Percentiles rank a stretch among this genome's conserved stretches.
phyloP scores from a whole-genome alignment of 1,284 basidiomycete genomes.

The Anthracocystis setariae region DNA sequence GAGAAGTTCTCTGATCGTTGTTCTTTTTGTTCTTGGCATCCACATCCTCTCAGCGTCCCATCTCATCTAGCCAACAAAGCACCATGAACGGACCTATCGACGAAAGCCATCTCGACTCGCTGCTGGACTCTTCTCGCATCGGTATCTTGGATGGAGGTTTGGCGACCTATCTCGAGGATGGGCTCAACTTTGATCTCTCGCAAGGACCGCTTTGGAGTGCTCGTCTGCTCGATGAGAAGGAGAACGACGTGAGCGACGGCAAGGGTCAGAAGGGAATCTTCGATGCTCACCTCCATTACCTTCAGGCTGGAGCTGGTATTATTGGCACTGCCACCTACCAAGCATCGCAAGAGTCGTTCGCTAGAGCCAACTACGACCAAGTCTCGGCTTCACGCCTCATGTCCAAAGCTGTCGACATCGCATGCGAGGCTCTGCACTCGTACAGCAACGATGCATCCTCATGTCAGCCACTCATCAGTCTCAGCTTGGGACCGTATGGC shows the following conservation, averaged over 20 bases:
- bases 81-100: constrained; percentile 24
- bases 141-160: constrained; percentile 58
- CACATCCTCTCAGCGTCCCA: not conserved
- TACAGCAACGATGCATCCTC: constrained; percentile 12
- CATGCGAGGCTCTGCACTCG: constrained; percentile 38
- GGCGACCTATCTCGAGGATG: constrained; percentile 61
- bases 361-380: constrained; percentile 34
- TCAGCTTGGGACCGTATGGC: constrained; percentile 60
- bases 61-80: no score
- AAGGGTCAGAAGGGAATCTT: constrained; percentile 46
- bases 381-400: constrained; percentile 46
- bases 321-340: constrained; percentile 61
- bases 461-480: constrained; percentile 36
- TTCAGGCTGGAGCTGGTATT: constrained; percentile 56
- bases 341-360: constrained; percentile 52
- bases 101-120: constrained; percentile 26
- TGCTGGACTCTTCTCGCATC: constrained; percentile 39
- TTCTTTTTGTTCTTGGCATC: not conserved
- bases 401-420: constrained; percentile 49
- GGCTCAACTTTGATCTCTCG: constrained; percentile 53
- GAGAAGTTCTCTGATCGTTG: not conserved
- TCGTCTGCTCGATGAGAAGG: constrained; percentile 49
- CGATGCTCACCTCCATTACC: constrained; percentile 55
- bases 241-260: constrained; percentile 37
- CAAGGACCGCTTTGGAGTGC: constrained; percentile 57